Conservation (phyloP, 148 eudicot genomes). For the Fallopia convolvulus region DNA sequence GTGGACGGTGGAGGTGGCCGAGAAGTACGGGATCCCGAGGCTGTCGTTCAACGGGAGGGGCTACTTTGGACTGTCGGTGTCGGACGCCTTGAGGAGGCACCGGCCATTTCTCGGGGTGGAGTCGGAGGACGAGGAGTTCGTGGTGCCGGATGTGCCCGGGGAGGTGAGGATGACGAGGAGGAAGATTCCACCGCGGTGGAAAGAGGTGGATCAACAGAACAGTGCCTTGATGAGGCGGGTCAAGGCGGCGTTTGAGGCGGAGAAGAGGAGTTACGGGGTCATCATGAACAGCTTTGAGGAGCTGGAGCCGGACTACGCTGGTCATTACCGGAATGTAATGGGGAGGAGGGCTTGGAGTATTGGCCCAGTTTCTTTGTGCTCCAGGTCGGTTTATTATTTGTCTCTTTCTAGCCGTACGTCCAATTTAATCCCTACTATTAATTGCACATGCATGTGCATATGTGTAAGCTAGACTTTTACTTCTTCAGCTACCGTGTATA, state of each 20-base stretch:
- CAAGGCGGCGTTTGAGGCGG: neutral
- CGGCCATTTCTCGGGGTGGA: neutral
- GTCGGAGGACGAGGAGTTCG: slow-evolving; percentile 20
- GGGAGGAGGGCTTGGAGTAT: slow-evolving; percentile 25
- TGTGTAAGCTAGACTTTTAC: no score
- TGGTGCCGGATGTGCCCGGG: slow-evolving; percentile 25
- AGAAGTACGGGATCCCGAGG: slow-evolving; percentile 21
- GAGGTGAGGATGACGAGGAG: slow-evolving; percentile 19
- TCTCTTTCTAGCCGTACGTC: neutral
- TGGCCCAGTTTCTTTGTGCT: slow-evolving; percentile 39
- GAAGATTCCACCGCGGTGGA: neutral
- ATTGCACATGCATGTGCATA: no score
- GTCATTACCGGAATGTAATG: slow-evolving; percentile 7
- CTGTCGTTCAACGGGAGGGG: slow-evolving; percentile 25
- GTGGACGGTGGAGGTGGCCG: slow-evolving; percentile 24
- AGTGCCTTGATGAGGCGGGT: neutral
- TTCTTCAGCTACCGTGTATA: no score
- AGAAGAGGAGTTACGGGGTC: slow-evolving; percentile 9
- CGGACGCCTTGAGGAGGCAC: slow-evolving; percentile 1
- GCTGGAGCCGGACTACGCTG: slow-evolving; percentile 16
- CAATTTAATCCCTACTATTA: no score
- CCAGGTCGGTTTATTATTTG: neutral
- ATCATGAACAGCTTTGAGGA: slow-evolving; percentile 20
- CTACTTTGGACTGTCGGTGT: slow-evolving; percentile 15
- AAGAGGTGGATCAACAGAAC: neutral